Conservation (phyloP, 345 rosid species). For the Cardamine resedifolia region DNA sequence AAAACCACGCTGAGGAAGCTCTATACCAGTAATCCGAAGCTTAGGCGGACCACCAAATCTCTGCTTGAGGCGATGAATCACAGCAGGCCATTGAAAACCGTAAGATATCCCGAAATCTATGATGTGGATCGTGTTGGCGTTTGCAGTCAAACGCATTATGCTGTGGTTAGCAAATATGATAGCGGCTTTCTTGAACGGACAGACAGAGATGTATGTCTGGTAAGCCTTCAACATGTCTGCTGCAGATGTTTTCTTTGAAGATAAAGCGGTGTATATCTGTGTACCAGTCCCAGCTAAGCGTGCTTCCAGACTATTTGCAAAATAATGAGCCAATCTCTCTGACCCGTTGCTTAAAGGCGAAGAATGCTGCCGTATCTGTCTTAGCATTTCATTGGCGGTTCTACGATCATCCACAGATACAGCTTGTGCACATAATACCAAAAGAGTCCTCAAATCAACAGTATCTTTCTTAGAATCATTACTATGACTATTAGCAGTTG, state of each 20-base stretch:
- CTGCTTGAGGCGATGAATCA: slow-evolving; percentile 59
- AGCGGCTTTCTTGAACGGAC: slow-evolving; percentile 64
- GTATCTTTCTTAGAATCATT: slow-evolving; percentile 44
- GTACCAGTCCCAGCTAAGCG: slow-evolving; percentile 65
- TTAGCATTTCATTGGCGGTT: slow-evolving; percentile 63
- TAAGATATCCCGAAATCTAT: slow-evolving; percentile 78
- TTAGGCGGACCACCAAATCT: slow-evolving; percentile 68
- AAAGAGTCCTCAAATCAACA: slow-evolving; percentile 70
- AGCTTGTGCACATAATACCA: slow-evolving; percentile 80
- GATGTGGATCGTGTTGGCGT: slow-evolving; percentile 57
- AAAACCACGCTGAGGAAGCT: slow-evolving; percentile 74
- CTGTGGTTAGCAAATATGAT: slow-evolving; percentile 58
- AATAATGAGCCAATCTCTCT: slow-evolving; percentile 77
- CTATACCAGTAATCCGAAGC: slow-evolving; percentile 81
- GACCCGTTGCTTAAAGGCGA: slow-evolving; percentile 66
- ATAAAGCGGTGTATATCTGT: slow-evolving; percentile 46
- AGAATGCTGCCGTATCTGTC: slow-evolving; percentile 71
- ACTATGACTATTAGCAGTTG: slow-evolving; percentile 16
- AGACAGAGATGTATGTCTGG: slow-evolving; percentile 49
- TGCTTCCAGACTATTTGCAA: slow-evolving; percentile 79
- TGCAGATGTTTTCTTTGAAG: slow-evolving; percentile 53
- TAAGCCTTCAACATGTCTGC: slow-evolving; percentile 63
- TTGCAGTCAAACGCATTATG: slow-evolving; percentile 46
- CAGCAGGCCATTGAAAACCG: slow-evolving; percentile 84
- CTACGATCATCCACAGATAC: slow-evolving; percentile 60